Evolutionary conservation across 495 filamentous ascomycete genomes (phyloP).

Genomic region (Annulohypoxylon bovei): DNA sequence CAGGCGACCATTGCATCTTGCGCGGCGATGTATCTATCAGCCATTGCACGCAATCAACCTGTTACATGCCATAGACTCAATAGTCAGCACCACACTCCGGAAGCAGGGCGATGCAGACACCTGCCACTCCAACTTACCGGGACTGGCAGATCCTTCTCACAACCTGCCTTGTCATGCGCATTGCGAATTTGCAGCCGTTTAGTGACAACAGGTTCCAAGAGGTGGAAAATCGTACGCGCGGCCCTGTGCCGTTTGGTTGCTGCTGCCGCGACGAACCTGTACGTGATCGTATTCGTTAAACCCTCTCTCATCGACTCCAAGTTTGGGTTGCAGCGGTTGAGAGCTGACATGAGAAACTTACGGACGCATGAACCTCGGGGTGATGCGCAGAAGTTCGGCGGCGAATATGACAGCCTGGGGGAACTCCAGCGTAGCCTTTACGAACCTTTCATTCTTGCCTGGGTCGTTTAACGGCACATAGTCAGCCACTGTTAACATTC

Average conservation of each 20-base stretch:
- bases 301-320: too few relatives aligned
- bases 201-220: background rate
- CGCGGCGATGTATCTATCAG: background rate
- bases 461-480: too few relatives aligned
- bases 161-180: too few relatives aligned
- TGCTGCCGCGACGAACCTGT: background rate
- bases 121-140: too few relatives aligned
- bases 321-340: too few relatives aligned
- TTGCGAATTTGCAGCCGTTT: background rate
- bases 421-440: background rate
- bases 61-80: background rate
- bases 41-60: background rate
- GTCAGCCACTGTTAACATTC: background rate
- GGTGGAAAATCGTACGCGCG: background rate
- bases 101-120: background rate
- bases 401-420: background rate
- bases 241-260: background rate
- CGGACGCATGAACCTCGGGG: background rate
- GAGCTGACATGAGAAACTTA: background rate
- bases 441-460: background rate
- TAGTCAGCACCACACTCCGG: background rate
- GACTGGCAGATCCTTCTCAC: too few relatives aligned
- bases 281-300: background rate
- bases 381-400: background rate
- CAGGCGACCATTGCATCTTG: background rate